Evolutionary conservation across 2,329 filamentous ascomycete species (phyloP), one percentile per base, ranked within the genome.

Genomic region (Aspergillus unguis): DNA sequence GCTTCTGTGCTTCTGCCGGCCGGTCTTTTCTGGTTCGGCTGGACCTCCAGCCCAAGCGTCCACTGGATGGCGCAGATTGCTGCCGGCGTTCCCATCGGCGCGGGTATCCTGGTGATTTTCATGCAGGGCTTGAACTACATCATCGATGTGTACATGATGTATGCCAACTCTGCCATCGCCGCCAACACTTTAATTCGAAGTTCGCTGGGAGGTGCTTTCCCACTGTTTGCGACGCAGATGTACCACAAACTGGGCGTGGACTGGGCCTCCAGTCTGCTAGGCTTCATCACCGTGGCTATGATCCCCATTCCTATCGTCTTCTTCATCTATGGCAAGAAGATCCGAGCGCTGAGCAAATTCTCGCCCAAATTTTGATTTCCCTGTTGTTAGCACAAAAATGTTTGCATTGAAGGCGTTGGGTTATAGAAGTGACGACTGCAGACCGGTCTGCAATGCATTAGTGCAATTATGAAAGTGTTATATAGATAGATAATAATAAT

Each of bases 21-120:
- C 37, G 75, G 76, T 35, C 62, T 79, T 5, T 78, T 78, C 58
- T 76, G 74, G 71, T 78, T 77, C 54, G 75, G 70, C 10, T 80
- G 77, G 77, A 71, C 71, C 6, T 72, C 72, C 0, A 68, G 65
- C 44, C 65, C 65, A 3, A 54, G 66, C 29, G 71, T 75, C 32
- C 70, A 65, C 9, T 78, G 75, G 75, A 71, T 76, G 11, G 69
- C 73, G 1, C 74, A 76, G 36, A 72, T 76, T 1, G 60, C 78
- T 3, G 67, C 73, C 4, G 74, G 72, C 2, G 58, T 76, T 0
- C 68, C 69, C 36, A 68, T 77, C 26, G 77, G 76, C 0, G 71
- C 73, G 55, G 69, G 70, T 4, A 65, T 71, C 49, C 62, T 72
- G 50, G 67, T 78, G 25, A 72, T 63, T 51, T 77, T 70, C 70